Base-by-base conservation (phyloP, 768 basidiomycete genomes). In the Auricularia sp. region DNA sequence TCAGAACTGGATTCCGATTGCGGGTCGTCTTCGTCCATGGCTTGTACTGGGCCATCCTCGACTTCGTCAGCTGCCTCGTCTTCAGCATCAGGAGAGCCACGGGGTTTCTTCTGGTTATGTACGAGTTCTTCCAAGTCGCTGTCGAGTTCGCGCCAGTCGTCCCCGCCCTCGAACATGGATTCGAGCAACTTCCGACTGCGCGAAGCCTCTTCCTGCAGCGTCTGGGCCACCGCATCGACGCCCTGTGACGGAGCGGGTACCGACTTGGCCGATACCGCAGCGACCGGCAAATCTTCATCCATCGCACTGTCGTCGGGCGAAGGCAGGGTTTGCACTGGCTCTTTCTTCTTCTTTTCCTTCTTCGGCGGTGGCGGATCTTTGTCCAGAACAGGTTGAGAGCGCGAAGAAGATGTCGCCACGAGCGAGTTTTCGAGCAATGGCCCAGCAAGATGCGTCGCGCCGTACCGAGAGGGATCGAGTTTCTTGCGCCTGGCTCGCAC, bases 401-500 rank as follows among this genome's bases (percentile, higher is more conserved):
- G 39, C 39, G 39, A 7, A 8, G 39, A 14, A 14, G 39, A 21
- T 21, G 23, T 29, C 11, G 44, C 61, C 34, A 67, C 53, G 14
- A 43, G 21, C 21, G 74, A 64, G 65, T 73, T 69, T 42, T 84
- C 87, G 69, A 91, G 70, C 73, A 90, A 87, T 29, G 82, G 74
- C 3, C 89, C 91, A 64, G 83, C 88, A 68, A 91, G 69, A 72
- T 90, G 85, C 18, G 79, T 78, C 53, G 88, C 87, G 29, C 84
- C 87, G 79, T 84, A 92, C 61, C 80, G 80, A 16, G 83, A 81
- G 68, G 90, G 85, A 69, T 93, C 90, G 68, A 93, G 91, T 56
- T 79, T 84, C 65, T 79, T 78, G 65, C 82, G 75, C 65, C 87
- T 77, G 1, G 90, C 85, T 18, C 90, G 79, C 8, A 73, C 72